Base-by-base conservation (phyloP, 192 early-diverging fungal genomes). In the Backusella australiensis region DNA sequence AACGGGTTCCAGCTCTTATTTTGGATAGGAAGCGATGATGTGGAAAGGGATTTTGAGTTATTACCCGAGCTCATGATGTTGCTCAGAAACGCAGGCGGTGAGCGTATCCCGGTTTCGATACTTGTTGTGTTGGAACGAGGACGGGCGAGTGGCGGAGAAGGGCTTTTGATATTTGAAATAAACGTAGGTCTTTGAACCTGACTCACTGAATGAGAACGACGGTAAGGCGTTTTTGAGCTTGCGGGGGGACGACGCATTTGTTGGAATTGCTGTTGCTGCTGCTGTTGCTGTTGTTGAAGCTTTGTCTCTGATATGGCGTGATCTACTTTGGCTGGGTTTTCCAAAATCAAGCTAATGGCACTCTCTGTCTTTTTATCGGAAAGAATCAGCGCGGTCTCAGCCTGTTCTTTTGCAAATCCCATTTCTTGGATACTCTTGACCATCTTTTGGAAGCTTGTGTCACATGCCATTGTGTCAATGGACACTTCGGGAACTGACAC, bases 391-490 rank as follows among this genome's bases (percentile, higher is more conserved):
- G 93, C 91, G 0, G 90, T 83, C 34, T 84, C 85, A 6, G 91
- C 91, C 70, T 90, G 87, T 26, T 88, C 89, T 8, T 80, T 75
- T 34, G 79, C 66, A 67, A 93, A 94, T 12, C 93, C 92, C 90
- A 94, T 93, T 74, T 92, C 91, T 36, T 86, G 66, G 34, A 93
- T 86, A 21, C 85, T 81, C 34, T 79, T 74, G 3, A 87, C 72
- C 53, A 63, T 72, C 63, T 56, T 79, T 46, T 80, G 79, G 38
- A 59, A 56, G 3, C 8, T 34, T 38, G 34, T 67, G 32, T 52
- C 17, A 39, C 56, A 12, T 15, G 23, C 12, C 12, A 63, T 4
- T 9, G 4, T n/a, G 6, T 49, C 46, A 6, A n/a, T n/a, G 29
- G 56, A 12, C n/a, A 23, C 56, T 63, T 63, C 56, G 56, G 56